These are phyloP conservation scores for Litchi chinensis DNA, from an alignment of 345 rosid genomes.

Conservation along the genomic window DNA sequence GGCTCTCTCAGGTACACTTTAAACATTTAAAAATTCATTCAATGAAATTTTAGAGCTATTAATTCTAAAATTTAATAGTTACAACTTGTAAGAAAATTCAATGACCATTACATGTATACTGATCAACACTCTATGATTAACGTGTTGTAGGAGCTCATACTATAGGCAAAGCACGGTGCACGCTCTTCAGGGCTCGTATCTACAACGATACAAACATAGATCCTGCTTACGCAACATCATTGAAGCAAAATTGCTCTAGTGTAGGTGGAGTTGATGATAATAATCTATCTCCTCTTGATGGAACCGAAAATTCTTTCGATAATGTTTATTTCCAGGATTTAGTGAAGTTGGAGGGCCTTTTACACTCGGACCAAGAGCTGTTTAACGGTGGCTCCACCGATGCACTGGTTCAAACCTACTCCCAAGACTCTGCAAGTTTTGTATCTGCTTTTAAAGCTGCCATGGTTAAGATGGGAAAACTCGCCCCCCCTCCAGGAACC, in stretches of 20 bases:
- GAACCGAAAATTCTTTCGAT: constrained; percentile 42
- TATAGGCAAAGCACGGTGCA: constrained; percentile 58
- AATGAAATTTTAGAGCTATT: background rate
- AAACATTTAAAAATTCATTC: too few relatives aligned
- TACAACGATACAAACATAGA: constrained; percentile 54
- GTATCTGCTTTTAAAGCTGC: constrained; percentile 41
- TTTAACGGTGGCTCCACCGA: constrained; percentile 51
- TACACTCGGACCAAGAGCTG: constrained; percentile 69
- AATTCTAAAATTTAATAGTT: too few relatives aligned
- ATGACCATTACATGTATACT: too few relatives aligned
- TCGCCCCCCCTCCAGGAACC: constrained; percentile 43
- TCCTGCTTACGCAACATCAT: constrained; percentile 32
- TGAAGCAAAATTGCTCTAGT: constrained; percentile 38
- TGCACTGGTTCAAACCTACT: constrained; percentile 47
- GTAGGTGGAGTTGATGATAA: constrained; percentile 33
- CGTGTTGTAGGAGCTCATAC: constrained; percentile 32
- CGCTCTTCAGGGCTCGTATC: constrained; percentile 34
- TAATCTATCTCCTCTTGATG: constrained; percentile 46
- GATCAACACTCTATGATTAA: too few relatives aligned
- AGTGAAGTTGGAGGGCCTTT: constrained; percentile 44
- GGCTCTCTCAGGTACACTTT: constrained; percentile 47
- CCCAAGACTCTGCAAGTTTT: constrained; percentile 35
- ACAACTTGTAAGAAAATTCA: too few relatives aligned
- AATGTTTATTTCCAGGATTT: constrained; percentile 56
- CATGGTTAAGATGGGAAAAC: constrained; percentile 63